Percentiles rank a stretch among this genome's conserved stretches.
These are phyloP conservation scores for Pythium myriotylum DNA, from an alignment of 352 stramenopile species.

Conservation along the genomic window DNA sequence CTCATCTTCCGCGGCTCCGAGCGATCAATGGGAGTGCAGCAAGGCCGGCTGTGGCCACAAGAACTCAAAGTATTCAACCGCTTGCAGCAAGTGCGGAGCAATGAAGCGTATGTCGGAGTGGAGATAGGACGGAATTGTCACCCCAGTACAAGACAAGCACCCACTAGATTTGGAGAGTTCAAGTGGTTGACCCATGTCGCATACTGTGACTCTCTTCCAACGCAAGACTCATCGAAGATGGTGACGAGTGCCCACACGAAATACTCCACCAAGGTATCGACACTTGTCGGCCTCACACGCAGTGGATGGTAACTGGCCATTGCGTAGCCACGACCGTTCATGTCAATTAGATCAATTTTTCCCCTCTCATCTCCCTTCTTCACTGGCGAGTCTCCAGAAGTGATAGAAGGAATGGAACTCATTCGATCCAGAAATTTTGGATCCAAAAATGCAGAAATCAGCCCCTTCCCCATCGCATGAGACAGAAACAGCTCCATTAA, in stretches of 20 bases:
- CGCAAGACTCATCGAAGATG: too few relatives aligned
- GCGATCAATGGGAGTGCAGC: conserved; percentile 71
- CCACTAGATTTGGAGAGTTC: neutral
- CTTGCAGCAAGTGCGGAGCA: conserved; percentile 73
- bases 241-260: too few relatives aligned
- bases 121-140: conserved; percentile 37
- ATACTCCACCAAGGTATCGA: too few relatives aligned
- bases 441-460: conserved; percentile 14
- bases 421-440: conserved; percentile 9
- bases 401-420: neutral
- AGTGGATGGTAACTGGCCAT: neutral
- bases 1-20: conserved; percentile 31
- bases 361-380: neutral
- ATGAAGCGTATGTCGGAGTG: conserved; percentile 83
- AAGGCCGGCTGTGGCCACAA: conserved; percentile 66
- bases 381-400: neutral
- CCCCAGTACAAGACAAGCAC: neutral
- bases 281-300: too few relatives aligned
- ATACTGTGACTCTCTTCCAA: too few relatives aligned
- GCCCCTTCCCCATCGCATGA: neutral
- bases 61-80: conserved; percentile 63
- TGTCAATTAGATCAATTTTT: too few relatives aligned
- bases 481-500: neutral
- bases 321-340: neutral
- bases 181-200: too few relatives aligned